Base-by-base conservation (phyloP, 139 green algal species). In the Closterium sp. region DNA sequence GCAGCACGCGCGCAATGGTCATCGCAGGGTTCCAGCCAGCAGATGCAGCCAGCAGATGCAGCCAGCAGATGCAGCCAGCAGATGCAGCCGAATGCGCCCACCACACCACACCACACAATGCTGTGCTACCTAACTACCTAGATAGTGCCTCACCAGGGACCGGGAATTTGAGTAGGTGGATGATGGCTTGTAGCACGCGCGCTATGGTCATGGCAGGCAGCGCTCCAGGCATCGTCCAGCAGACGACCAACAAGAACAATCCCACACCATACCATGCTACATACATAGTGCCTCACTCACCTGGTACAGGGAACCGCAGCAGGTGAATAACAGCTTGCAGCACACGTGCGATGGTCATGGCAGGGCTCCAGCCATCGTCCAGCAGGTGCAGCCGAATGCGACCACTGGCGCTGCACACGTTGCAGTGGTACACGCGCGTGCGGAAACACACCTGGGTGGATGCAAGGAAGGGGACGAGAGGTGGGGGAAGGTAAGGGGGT, bases 331-430 rank as follows among this genome's bases (percentile, higher is more conserved):
- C 98, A 70, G 97, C 99, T 92, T 99, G 95, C 92, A 99, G 95
- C 45, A 99, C 97, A 95, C 99, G 99, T 28, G 97, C 98, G 85
- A 99, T 98, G 45, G 98, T 99, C 1, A 99, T 95, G 7, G 98
- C 98, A 19, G 98, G 98, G 91, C 96, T 98, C 98, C 98, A 99
- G 94, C 98, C 97, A 91, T 99, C 98, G 95, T 99, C 99, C n/a
- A 99, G 94, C 87, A 99, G 99, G 90, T 99, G 98, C 31, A 99
- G 95, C 95, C 98, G 99, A 89, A 99, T 99, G 94, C 94, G 96
- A 24, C 98, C 98, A 94, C 98, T 97, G 94, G 30, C 6, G 27
- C 95, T 97, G 95, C 99, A 99, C 38, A 99, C 96, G 95, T 99
- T 99, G 42, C 98, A 98, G 93, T 99, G 98, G 95, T 99, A 99